Evolutionary conservation across 306 rosid species (phyloP).

Genomic region (Rosa rugosa): DNA sequence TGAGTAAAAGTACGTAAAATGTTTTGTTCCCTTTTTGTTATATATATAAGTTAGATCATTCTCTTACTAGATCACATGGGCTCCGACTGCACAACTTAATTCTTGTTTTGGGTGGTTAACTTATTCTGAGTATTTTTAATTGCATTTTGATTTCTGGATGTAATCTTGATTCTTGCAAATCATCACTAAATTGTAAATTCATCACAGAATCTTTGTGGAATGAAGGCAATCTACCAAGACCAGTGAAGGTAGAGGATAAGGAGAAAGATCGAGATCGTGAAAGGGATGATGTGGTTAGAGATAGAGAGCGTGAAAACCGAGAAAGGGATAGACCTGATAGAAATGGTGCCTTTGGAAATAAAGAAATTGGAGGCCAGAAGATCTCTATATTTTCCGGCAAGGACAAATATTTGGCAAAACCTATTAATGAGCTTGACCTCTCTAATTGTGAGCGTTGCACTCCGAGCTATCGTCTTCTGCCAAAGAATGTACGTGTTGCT

Average conservation of each 20-base stretch:
- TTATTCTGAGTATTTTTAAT: conserved; percentile 1
- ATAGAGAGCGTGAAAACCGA: conserved; percentile 71
- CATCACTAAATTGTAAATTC: conserved; percentile 24
- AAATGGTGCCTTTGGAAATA: conserved; percentile 43
- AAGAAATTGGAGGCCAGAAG: conserved; percentile 71
- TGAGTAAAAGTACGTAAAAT: conserved; percentile 84
- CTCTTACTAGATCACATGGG: conserved; percentile 23
- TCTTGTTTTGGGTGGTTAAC: not conserved
- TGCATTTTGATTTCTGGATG: conserved; percentile 9
- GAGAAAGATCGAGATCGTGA: conserved; percentile 65
- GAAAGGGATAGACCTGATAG: conserved; percentile 72
- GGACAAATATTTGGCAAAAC: conserved; percentile 86
- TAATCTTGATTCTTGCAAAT: conserved; percentile 12
- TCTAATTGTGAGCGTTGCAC: conserved; percentile 95
- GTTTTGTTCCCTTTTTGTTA: conserved; percentile 31
- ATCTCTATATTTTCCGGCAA: conserved; percentile 73
- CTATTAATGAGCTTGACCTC: conserved; percentile 96
- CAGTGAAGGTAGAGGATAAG: conserved; percentile 75
- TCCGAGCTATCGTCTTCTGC: conserved; percentile 94
- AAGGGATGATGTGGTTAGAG: conserved; percentile 72
- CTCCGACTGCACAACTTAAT: conserved; percentile 14
- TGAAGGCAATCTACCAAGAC: conserved; percentile 65
- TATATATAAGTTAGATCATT: conserved; percentile 15
- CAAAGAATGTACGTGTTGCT: conserved; percentile 65
- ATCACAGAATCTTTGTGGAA: conserved; percentile 75